phyloP scores from a whole-genome alignment of 805 yeast species.

The Teunomyces aglyptinius region DNA sequence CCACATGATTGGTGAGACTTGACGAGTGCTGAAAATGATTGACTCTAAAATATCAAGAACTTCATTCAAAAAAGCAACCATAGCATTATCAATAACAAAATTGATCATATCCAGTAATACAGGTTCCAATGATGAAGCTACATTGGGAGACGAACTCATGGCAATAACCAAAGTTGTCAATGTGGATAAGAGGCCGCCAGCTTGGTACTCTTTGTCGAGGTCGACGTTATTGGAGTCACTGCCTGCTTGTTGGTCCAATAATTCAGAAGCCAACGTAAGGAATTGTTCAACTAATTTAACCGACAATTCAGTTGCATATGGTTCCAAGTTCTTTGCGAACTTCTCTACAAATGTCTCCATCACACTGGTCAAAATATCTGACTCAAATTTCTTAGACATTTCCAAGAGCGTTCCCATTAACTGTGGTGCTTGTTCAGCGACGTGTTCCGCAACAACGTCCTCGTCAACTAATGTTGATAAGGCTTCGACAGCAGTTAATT shows the following conservation, averaged over 20 bases:
- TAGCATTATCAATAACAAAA: constrained; percentile 38
- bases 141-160: constrained; percentile 40
- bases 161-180: constrained; percentile 43
- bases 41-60: constrained; percentile 51
- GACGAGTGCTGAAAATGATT: constrained; percentile 50
- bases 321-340: constrained; percentile 48
- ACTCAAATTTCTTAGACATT: constrained; percentile 43
- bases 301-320: constrained; percentile 66
- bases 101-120: constrained; percentile 33
- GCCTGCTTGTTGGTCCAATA: constrained; percentile 26
- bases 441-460: constrained; percentile 40
- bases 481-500: constrained; percentile 53
- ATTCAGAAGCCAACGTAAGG: constrained; percentile 63
- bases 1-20: constrained; percentile 55
- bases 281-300: constrained; percentile 70
- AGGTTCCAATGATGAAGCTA: constrained; percentile 32
- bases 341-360: constrained; percentile 47
- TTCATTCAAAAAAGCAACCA: constrained; percentile 37
- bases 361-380: constrained; percentile 42
- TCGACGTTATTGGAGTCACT: constrained; percentile 16
- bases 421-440: constrained; percentile 45
- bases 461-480: constrained; percentile 48
- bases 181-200: constrained; percentile 42
- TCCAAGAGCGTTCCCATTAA: constrained; percentile 44
- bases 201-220: constrained; percentile 43